Conservation (phyloP, 805 yeast genomes). For the Debaryomyces hansenii region DNA sequence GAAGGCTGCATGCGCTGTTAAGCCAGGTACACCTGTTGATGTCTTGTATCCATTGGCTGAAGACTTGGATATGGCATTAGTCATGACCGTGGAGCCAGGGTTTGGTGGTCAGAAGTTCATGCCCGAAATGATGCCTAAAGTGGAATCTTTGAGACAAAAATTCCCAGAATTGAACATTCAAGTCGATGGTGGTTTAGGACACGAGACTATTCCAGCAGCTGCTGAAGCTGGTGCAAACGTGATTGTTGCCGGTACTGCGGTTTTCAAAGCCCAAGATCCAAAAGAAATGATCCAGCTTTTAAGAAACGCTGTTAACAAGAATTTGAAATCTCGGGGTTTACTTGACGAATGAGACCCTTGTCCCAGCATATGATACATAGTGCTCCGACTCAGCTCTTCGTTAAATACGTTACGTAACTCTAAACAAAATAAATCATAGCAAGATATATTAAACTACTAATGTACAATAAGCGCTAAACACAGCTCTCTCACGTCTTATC, state of each 20-base stretch:
- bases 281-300: constrained; percentile 67
- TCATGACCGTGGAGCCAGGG: constrained; percentile 99
- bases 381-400: not conserved
- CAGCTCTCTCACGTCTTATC: not conserved
- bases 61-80: constrained; percentile 86
- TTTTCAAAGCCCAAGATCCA: constrained; percentile 83
- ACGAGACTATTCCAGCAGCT: constrained; percentile 79
- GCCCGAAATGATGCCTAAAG: constrained; percentile 96
- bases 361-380: not conserved
- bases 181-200: constrained; percentile 95
- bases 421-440: not conserved
- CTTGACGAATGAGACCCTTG: constrained; percentile 8
- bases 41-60: constrained; percentile 75
- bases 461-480: constrained; percentile 1
- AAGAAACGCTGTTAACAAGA: constrained; percentile 58
- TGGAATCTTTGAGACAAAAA: constrained; percentile 65
- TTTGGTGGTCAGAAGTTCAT: constrained; percentile 98
- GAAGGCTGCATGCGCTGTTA: constrained; percentile 91
- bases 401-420: not conserved
- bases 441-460: constrained; percentile 1
- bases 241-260: constrained; percentile 95
- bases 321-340: constrained; percentile 48
- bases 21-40: constrained; percentile 89
- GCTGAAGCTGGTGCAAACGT: constrained; percentile 98
- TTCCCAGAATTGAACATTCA: constrained; percentile 84